These are phyloP conservation scores for Thuja plicata DNA, from an alignment of 83 land plant genomes.

Conservation along the genomic window DNA sequence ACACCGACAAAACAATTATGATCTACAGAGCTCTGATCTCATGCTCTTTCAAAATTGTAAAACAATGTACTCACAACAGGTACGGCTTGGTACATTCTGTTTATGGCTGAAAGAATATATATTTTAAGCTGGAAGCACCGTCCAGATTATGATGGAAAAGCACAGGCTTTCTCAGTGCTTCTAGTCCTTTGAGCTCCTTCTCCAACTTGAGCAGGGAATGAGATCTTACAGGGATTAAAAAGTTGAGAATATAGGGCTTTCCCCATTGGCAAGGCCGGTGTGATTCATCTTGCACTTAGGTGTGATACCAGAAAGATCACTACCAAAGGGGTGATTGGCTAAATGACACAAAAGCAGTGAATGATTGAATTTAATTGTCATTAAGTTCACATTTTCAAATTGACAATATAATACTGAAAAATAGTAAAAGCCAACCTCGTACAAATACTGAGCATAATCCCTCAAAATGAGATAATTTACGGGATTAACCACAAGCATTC, in stretches of 20 bases:
- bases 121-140: too few relatives aligned
- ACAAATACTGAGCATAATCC: slow-evolving; percentile 70
- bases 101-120: too few relatives aligned
- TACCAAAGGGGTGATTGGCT: neutral
- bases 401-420: neutral
- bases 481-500: slow-evolving; percentile 57
- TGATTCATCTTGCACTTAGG: neutral
- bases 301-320: neutral
- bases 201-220: neutral
- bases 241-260: neutral
- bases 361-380: neutral
- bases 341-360: neutral
- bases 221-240: neutral
- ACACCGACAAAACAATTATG: too few relatives aligned
- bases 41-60: too few relatives aligned
- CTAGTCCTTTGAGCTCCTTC: too few relatives aligned
- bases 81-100: too few relatives aligned
- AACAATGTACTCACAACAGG: too few relatives aligned
- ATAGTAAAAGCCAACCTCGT: slow-evolving; percentile 39
- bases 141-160: too few relatives aligned
- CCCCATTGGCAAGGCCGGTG: neutral
- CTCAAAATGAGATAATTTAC: slow-evolving; percentile 49
- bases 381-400: neutral
- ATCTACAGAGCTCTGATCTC: too few relatives aligned
- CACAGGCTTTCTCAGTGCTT: too few relatives aligned